Evolutionary conservation across 2,329 filamentous ascomycete genomes (phyloP).

Genomic region (Chlorencoelia australis): DNA sequence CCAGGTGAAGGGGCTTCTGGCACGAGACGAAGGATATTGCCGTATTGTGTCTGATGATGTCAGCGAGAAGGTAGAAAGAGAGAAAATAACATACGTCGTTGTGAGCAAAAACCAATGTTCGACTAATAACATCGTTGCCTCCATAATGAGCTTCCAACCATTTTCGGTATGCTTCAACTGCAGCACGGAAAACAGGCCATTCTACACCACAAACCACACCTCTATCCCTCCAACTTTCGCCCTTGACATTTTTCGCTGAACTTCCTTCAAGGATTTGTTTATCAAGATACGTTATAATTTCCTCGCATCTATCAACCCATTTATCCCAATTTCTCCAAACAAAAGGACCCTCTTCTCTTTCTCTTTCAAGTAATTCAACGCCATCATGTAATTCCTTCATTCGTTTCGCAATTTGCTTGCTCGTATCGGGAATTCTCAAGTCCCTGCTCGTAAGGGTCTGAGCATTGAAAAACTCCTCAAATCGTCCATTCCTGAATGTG

Average conservation of each 20-base stretch:
- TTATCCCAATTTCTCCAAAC: conserved; percentile 89
- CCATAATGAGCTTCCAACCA: conserved; percentile 68
- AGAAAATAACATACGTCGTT: conserved; percentile 70
- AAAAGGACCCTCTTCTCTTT: conserved; percentile 68
- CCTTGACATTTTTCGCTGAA: conserved; percentile 22
- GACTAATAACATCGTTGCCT: conserved; percentile 53
- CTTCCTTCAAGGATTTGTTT: conserved; percentile 39
- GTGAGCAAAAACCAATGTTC: conserved; percentile 85
- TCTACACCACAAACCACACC: conserved; percentile 76
- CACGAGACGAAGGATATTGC: conserved; percentile 76
- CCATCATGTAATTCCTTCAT: conserved; percentile 95
- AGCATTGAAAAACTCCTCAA: conserved; percentile 89
- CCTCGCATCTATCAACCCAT: conserved; percentile 47
- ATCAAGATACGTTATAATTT: conserved; percentile 42
- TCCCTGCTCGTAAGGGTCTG: conserved; percentile 67
- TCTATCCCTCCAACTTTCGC: conserved; percentile 52
- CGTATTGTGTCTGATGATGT: conserved; percentile 75
- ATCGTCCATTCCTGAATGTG: conserved; percentile 88
- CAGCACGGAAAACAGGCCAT: conserved; percentile 67
- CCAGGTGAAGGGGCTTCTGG: conserved; percentile 42
- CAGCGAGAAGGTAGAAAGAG: conserved; percentile 3
- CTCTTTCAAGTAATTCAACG: conserved; percentile 71
- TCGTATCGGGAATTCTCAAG: conserved; percentile 71
- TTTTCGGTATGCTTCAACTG: conserved; percentile 66
- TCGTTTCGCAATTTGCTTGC: conserved; percentile 87